phyloP scores from a whole-genome alignment of 2,329 filamentous ascomycete genomes.

The Scopulariopsis brevicaulis region DNA sequence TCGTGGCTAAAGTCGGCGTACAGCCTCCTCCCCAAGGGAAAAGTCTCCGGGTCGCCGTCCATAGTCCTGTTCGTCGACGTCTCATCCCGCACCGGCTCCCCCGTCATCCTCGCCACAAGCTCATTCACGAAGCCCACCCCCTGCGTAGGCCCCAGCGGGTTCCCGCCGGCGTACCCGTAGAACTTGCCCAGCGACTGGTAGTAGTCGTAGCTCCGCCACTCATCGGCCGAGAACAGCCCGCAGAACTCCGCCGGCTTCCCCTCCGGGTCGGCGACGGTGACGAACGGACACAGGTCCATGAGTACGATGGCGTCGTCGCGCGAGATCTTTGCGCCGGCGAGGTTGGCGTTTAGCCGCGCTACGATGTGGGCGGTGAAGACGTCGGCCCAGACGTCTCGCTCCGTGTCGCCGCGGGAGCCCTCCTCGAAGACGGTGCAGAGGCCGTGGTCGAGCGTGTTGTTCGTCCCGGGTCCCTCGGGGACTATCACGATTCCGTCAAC shows the following conservation, averaged over 20 bases:
- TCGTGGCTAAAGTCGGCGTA: constrained; percentile 93
- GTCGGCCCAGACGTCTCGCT: constrained; percentile 45
- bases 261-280: constrained; percentile 55
- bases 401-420: constrained; percentile 35
- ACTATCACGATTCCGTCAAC: constrained; percentile 53
- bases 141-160: constrained; percentile 69
- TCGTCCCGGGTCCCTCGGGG: constrained; percentile 52
- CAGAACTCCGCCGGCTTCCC: constrained; percentile 60
- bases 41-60: constrained; percentile 54
- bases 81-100: constrained; percentile 53
- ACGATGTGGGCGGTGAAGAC: constrained; percentile 58
- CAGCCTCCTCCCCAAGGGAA: constrained; percentile 56
- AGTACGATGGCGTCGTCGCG: constrained; percentile 52
- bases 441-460: constrained; percentile 74
- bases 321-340: constrained; percentile 57
- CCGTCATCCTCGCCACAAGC: constrained; percentile 69
- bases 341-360: constrained; percentile 54
- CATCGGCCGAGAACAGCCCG: constrained; percentile 55
- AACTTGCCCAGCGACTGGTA: constrained; percentile 71
- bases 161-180: constrained; percentile 70
- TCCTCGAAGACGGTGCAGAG: constrained; percentile 61
- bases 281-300: constrained; percentile 85
- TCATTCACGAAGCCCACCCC: constrained; percentile 85
- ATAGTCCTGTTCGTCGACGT: constrained; percentile 73
- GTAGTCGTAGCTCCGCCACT: constrained; percentile 77